phyloP scores from a whole-genome alignment of 1,139 yeast species.

The Lodderomyces jiufengensis region DNA sequence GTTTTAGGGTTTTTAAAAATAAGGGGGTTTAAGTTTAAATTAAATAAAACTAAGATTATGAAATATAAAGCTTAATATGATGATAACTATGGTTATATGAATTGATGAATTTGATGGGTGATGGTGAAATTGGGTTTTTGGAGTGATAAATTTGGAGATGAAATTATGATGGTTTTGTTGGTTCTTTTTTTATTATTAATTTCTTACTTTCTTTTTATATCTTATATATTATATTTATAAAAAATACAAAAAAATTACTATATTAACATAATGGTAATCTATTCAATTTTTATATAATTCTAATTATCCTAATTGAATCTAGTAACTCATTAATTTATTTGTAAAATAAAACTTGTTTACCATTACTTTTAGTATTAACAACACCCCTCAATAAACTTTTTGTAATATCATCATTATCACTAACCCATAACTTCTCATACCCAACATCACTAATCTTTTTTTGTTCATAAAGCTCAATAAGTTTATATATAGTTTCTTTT shows the following conservation, averaged over 20 bases:
- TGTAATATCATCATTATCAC: constrained; percentile 26
- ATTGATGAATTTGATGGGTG: too few relatives aligned
- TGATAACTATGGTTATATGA: too few relatives aligned
- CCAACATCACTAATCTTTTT: constrained; percentile 57
- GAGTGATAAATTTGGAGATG: too few relatives aligned
- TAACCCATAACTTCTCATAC: constrained; percentile 35
- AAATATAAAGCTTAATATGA: too few relatives aligned
- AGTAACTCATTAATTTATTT: too few relatives aligned
- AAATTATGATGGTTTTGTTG: too few relatives aligned
- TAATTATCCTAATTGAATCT: too few relatives aligned
- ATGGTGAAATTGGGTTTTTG: too few relatives aligned
- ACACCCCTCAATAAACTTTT: constrained; percentile 49
- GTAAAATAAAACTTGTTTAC: constrained; percentile 34
- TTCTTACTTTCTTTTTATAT: too few relatives aligned
- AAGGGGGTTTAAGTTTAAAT: constrained; percentile 1
- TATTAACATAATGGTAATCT: background rate
- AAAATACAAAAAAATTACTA: background rate
- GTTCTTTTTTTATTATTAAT: too few relatives aligned
- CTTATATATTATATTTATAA: too few relatives aligned
- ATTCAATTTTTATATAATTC: background rate
- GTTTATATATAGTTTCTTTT: constrained; percentile 49
- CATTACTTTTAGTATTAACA: constrained; percentile 26
- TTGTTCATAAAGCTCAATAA: constrained; percentile 56
- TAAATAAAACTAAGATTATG: too few relatives aligned
- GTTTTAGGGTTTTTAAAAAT: background rate